Evolutionary conservation across 2,329 filamentous ascomycete species (phyloP), one percentile per base, ranked within the genome.

Genomic region (Penicillium capsulatum): DNA sequence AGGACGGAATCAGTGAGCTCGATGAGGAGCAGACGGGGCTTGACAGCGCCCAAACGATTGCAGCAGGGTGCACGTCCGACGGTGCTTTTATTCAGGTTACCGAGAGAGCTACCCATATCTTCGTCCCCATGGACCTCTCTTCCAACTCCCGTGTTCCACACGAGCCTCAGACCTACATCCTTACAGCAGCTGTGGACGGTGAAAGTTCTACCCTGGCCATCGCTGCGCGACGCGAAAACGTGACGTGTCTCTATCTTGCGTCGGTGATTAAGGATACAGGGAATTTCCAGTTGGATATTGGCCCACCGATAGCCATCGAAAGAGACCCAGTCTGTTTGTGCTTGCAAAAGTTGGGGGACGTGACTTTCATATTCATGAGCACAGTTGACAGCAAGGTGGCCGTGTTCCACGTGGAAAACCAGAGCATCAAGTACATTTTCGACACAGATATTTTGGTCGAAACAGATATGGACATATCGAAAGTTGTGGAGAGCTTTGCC

Each of bases 31-130:
- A 61, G 17, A 63, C 58, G 24, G 66, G 63, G 4, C 49, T 75
- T 29, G 63, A 71, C n/a, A 54, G 60, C 31, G 49, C 58, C 5
- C 65, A 65, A 47, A 74, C 72, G 3, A 46, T 75, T 17, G 66
- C 69, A 17, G 68, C 66, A 6, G 67, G 64, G 13, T 62, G 54
- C 35, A 61, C 67, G 7, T 43, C 51, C 11, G 49, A 53, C 3
- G 61, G 63, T 17, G 43, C 59, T 6, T 43, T 73, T 9, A 49
- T 72, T 13, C 71, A 73, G 40, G 53, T 74, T 26, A 73, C 70
- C 7, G 52, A 62, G 29, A 52, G 38, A 11, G 59, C 61, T 7
- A 60, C 69, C 11, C 54, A 58, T 27, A 40, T 68, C 7, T 57
- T 60, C 15, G 43, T 55, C 14, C 49, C 55, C 9, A 44, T 38